Conservation (phyloP, 371 early-diverging fungal species). For the Syncephalastrum monosporum region DNA sequence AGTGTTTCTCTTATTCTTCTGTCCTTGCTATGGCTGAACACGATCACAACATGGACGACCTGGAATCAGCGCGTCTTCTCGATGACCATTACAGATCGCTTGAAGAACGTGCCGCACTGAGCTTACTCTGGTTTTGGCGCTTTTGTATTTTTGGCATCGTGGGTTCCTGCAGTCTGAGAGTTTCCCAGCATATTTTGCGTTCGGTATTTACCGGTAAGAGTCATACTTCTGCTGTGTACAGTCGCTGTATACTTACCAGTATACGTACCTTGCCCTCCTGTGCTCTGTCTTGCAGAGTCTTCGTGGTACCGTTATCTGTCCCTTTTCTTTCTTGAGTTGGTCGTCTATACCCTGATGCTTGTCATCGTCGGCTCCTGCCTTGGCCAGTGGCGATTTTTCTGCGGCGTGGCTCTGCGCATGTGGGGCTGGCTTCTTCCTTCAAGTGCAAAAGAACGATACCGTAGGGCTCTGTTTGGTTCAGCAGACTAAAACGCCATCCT, state of each 20-base stretch:
- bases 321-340: conserved; percentile 35
- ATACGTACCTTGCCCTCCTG: no score
- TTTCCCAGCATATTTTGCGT: conserved; percentile 23
- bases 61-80: conserved; percentile 7
- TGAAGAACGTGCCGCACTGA: neutral
- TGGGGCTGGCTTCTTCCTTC: conserved; percentile 33
- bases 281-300: neutral
- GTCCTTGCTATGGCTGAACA: neutral
- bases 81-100: neutral
- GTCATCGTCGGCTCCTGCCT: conserved; percentile 34
- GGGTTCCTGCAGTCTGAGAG: conserved; percentile 41
- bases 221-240: neutral
- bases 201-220: conserved; percentile 2
- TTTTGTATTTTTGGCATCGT: conserved; percentile 37
- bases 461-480: no score
- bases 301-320: conserved; percentile 29
- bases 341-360: conserved; percentile 39
- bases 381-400: conserved; percentile 43
- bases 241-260: no score
- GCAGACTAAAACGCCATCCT: no score
- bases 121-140: conserved; percentile 31
- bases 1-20: no score
- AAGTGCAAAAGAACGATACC: neutral
- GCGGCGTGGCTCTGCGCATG: conserved; percentile 27
- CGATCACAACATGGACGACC: conserved; percentile 1